phyloP scores from a whole-genome alignment of 2,329 filamentous ascomycete genomes.

The Phyllachora maydis region DNA sequence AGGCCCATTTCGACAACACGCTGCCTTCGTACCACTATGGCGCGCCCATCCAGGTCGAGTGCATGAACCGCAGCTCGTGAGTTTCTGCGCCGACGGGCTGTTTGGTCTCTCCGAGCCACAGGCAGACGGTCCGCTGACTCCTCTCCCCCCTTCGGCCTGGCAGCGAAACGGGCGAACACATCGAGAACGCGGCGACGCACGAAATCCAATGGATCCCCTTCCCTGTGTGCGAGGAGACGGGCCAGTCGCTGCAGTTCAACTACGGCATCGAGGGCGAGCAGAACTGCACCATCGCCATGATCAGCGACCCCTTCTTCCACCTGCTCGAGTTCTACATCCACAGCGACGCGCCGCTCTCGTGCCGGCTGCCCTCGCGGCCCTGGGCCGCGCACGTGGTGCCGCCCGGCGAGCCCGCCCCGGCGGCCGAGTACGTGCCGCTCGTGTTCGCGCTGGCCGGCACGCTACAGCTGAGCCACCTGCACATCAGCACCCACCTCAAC shows the following conservation, averaged over 20 bases:
- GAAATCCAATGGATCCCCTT: conserved; percentile 88
- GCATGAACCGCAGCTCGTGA: conserved; percentile 54
- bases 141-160: not conserved
- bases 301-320: conserved; percentile 67
- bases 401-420: conserved; percentile 25
- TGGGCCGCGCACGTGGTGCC: conserved; percentile 30
- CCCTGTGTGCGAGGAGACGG: conserved; percentile 75
- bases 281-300: conserved; percentile 64
- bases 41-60: conserved; percentile 47
- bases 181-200: conserved; percentile 58
- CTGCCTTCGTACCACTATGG: conserved; percentile 45
- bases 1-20: conserved; percentile 12
- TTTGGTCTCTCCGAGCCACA: no score
- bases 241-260: conserved; percentile 58
- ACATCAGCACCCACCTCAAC: conserved; percentile 78
- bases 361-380: conserved; percentile 69
- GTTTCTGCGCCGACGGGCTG: no score
- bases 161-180: conserved; percentile 78
- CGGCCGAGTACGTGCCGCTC: conserved; percentile 54
- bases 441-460: conserved; percentile 81
- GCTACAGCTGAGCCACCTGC: conserved; percentile 72
- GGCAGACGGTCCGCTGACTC: no score
- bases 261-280: conserved; percentile 69
- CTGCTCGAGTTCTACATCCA: conserved; percentile 95
- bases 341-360: conserved; percentile 81